Evolutionary conservation across 176 grass and related monocot genomes (phyloP), one percentile per base, ranked within the genome.

Genomic region (Triticum urartu): DNA sequence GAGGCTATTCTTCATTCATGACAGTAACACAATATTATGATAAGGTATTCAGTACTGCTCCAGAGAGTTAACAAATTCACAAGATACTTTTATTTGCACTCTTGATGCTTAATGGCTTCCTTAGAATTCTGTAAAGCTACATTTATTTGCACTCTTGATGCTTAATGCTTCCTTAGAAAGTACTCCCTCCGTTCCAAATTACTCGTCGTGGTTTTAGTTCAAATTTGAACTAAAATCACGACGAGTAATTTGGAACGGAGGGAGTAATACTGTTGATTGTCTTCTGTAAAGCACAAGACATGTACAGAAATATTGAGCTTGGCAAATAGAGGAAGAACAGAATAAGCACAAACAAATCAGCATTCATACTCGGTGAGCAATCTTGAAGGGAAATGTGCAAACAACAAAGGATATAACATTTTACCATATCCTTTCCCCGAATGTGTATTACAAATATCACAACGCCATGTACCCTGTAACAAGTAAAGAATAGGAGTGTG

Each of bases 401-500:
- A 40, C 52, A 77, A 69, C 1, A 0, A 73, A 83, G 35, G 67
- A 68, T 68, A 18, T 75, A 35, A 68, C 26, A 11, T 58, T 35
- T 90, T 83, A 99, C 97, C 97, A 86, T 94, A 99, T 94, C 97
- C 94, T 90, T 99, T 99, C 38, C 97, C 90, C 4, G 80, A 85
- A 83, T 93, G 92, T 1, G 82, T 67, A 88, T 92, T 90, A 82
- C 97, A 99, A 61, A 96, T 88, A 45, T 97, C 92, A 47, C 97
- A 99, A n/a, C 89, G 92, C 94, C 97, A 99, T 71, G 90, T 48
- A 76, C 93, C 97, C 97, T 99, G 94, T 61, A 77, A 83, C 66
- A 89, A 79, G 32, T 34, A 60, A 33, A 80, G 85, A 89, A 80
- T 83, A 89, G 24, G 11, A 77, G 26, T 79, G 36, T 75, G 38